Evolutionary conservation across 495 filamentous ascomycete species (phyloP).

Genomic region (Tuber brumale): DNA sequence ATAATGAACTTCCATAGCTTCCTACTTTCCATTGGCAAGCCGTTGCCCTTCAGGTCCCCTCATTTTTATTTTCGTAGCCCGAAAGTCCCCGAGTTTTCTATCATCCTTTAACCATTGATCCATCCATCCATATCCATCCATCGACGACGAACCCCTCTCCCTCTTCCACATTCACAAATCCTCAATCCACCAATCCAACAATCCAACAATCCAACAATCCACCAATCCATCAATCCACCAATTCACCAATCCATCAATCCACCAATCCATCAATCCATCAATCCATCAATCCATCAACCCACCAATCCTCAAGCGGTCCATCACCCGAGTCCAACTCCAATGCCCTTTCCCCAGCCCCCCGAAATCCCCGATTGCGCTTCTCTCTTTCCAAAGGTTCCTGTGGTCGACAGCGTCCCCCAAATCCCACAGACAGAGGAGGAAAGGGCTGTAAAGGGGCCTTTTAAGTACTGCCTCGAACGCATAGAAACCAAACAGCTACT

Average conservation of each 20-base stretch:
- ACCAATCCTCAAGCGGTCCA: background rate
- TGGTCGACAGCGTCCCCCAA: background rate
- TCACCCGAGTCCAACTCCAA: background rate
- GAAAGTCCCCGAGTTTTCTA: background rate
- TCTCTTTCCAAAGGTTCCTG: background rate
- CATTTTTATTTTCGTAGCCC: background rate
- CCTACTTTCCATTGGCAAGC: background rate
- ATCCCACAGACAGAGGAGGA: background rate
- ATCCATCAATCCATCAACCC: background rate
- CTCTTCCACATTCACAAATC: too few species aligned
- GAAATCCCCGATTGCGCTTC: background rate
- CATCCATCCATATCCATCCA: background rate
- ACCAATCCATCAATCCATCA: background rate
- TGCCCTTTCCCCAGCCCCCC: background rate
- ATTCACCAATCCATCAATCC: background rate
- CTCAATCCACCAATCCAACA: background rate
- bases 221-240: background rate
- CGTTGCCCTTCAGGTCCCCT: background rate
- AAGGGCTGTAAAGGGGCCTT: background rate
- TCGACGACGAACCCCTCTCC: background rate
- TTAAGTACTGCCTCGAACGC: background rate
- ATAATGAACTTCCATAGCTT: background rate
- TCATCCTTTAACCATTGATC: background rate
- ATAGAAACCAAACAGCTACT: background rate
- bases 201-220: background rate